Percentiles rank a stretch among this genome's conserved stretches.
phyloP scores from a whole-genome alignment of 2,329 filamentous ascomycete species.

The Volutella citrinella region DNA sequence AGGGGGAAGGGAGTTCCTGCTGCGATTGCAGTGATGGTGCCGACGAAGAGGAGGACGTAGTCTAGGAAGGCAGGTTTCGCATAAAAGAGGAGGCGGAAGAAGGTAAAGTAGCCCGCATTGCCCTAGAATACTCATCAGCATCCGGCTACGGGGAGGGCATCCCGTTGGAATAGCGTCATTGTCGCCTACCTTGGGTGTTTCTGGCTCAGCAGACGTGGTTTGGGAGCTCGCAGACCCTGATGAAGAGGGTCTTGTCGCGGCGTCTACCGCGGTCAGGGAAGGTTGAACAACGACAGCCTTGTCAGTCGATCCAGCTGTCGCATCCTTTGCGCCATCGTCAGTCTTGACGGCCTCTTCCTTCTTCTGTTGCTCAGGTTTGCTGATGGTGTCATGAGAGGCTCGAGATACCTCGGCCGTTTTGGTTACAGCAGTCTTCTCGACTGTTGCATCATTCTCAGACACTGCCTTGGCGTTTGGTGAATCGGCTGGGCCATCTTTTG shows the following conservation, averaged over 20 bases:
- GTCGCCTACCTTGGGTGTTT: conserved; percentile 13
- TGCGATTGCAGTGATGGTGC: conserved; percentile 46
- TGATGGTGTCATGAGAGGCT: not conserved
- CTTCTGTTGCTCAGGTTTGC: not conserved
- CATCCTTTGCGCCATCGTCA: not conserved
- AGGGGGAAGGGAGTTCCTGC: conserved; percentile 63
- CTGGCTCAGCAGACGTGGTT: conserved; percentile 2
- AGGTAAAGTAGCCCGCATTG: no score
- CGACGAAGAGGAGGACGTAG: conserved; percentile 38
- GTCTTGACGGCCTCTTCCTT: not conserved
- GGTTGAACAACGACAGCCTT: conserved; percentile 2
- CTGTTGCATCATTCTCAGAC: no score
- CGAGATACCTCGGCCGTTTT: no score
- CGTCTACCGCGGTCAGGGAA: not conserved
- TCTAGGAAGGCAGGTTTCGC: conserved; percentile 43
- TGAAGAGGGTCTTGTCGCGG: no score
- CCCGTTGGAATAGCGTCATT: no score
- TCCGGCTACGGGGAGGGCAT: no score
- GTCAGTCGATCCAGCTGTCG: conserved; percentile 1
- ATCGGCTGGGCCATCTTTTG: not conserved
- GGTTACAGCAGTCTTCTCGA: no score
- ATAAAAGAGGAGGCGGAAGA: conserved; percentile 44
- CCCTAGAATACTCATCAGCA: no score
- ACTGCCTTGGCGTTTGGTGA: no score
- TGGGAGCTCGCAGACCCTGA: conserved; percentile 11